Percentiles rank a stretch among this genome's conserved stretches.
These are phyloP conservation scores for Meira nashicola DNA, from an alignment of 1,284 basidiomycete species.

Conservation along the genomic window DNA sequence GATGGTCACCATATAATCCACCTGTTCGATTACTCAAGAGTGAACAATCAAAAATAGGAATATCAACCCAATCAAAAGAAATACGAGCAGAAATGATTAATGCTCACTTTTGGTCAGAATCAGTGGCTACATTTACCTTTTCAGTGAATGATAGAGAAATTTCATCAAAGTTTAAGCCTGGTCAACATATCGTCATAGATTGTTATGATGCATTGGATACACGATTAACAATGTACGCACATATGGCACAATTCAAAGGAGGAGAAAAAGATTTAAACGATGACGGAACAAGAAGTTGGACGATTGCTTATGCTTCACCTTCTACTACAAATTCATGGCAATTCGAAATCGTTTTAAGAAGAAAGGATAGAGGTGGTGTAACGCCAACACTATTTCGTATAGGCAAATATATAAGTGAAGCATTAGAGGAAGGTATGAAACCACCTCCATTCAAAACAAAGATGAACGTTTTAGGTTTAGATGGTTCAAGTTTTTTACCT, in stretches of 20 bases:
- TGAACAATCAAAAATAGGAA: neutral
- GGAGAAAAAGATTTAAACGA: slow-evolving; percentile 22
- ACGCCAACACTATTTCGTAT: slow-evolving; percentile 15
- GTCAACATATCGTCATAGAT: slow-evolving; percentile 19
- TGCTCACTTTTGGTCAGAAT: slow-evolving; percentile 9
- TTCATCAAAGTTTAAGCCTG: neutral
- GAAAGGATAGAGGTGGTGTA: slow-evolving; percentile 13
- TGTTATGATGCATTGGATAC: slow-evolving; percentile 12
- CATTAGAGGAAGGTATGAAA: neutral
- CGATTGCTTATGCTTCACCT: slow-evolving; percentile 5
- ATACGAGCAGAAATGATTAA: slow-evolving; percentile 7
- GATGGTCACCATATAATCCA: slow-evolving; percentile 19
- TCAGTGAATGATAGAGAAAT: neutral
- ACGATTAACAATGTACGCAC: slow-evolving; percentile 13
- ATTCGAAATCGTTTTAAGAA: slow-evolving; percentile 10
- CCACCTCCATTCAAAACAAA: slow-evolving; percentile 1
- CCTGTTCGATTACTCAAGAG: slow-evolving; percentile 6
- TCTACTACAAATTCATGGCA: neutral
- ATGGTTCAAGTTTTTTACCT: neutral
- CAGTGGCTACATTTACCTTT: slow-evolving; percentile 12
- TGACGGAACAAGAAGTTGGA: slow-evolving; percentile 19
- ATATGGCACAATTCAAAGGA: slow-evolving; percentile 15
- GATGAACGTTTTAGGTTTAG: slow-evolving; percentile 6
- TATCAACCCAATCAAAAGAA: neutral
- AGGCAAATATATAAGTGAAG: neutral